Evolutionary conservation across 768 basidiomycete species (phyloP).

Genomic region (Thelephora ganbajun): DNA sequence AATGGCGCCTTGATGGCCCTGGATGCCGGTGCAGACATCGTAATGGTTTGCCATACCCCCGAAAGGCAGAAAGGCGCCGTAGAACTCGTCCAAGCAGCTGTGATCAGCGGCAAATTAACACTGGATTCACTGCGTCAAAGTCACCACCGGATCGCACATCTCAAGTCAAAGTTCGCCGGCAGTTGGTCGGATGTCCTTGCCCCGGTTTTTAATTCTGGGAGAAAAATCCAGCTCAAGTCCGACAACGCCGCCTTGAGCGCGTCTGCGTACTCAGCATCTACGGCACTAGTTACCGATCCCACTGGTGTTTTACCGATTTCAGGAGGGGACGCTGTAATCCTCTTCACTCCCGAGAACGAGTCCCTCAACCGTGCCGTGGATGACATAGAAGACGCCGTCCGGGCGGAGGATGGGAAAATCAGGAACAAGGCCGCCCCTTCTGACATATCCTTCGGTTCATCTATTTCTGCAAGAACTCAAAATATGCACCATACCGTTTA

Average conservation of each 20-base stretch:
- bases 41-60: slow-evolving; percentile 60
- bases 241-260: slow-evolving; percentile 28
- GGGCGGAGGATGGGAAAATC: slow-evolving; percentile 26
- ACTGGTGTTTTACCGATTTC: slow-evolving; percentile 22
- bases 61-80: slow-evolving; percentile 39
- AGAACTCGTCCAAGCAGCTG: slow-evolving; percentile 33
- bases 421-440: slow-evolving; percentile 46
- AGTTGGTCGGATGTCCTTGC: slow-evolving; percentile 27
- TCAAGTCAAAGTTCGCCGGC: slow-evolving; percentile 40
- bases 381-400: slow-evolving; percentile 31
- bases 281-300: slow-evolving; percentile 31
- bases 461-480: slow-evolving; percentile 19
- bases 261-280: slow-evolving; percentile 32
- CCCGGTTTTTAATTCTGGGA: slow-evolving; percentile 8
- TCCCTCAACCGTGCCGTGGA: slow-evolving; percentile 52
- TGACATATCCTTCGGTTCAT: slow-evolving; percentile 33
- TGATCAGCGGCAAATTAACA: slow-evolving; percentile 28
- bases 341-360: slow-evolving; percentile 41
- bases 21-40: slow-evolving; percentile 55
- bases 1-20: slow-evolving; percentile 43
- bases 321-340: slow-evolving; percentile 13
- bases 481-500: slow-evolving; percentile 36
- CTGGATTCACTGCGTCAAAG: slow-evolving; percentile 27
- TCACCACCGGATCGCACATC: slow-evolving; percentile 26
- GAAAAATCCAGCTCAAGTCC: slow-evolving; percentile 24